phyloP scores from a whole-genome alignment of 2,329 filamentous ascomycete genomes.

The Aspergillus neoniger region DNA sequence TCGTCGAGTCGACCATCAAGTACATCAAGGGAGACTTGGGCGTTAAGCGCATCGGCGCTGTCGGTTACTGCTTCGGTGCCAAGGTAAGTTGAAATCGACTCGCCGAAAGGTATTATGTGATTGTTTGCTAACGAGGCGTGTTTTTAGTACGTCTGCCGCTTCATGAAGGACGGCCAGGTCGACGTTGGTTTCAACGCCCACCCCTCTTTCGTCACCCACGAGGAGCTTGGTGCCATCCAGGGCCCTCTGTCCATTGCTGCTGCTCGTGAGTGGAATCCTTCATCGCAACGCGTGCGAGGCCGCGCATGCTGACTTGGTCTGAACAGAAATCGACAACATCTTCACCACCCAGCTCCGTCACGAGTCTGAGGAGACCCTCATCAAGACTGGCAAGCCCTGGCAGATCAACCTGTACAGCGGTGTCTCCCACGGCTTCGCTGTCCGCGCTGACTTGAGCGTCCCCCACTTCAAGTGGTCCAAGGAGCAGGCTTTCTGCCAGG shows the following conservation, averaged over 20 bases:
- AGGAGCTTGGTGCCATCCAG: conserved; percentile 66
- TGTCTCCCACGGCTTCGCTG: conserved; percentile 73
- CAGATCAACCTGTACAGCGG: conserved; percentile 76
- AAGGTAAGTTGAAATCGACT: conserved; percentile 52
- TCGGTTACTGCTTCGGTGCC: conserved; percentile 76
- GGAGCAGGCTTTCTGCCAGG: conserved; percentile 79
- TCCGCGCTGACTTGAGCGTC: conserved; percentile 64
- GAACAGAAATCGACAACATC: conserved; percentile 62
- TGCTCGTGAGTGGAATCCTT: conserved; percentile 40
- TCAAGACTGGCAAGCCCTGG: conserved; percentile 61
- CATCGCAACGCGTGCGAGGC: not conserved
- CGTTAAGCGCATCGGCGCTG: conserved; percentile 61
- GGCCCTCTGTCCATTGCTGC: conserved; percentile 69
- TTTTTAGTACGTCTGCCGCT: conserved; percentile 66
- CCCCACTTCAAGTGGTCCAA: conserved; percentile 67
- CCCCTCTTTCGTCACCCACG: conserved; percentile 70
- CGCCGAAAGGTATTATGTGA: not conserved
- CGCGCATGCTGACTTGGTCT: conserved; percentile 9
- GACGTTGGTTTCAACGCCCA: conserved; percentile 74
- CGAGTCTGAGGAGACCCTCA: conserved; percentile 65
- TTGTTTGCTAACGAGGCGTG: conserved; percentile 10
- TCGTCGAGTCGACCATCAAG: conserved; percentile 54
- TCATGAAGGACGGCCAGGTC: conserved; percentile 63
- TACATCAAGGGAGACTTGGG: conserved; percentile 59
- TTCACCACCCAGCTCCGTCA: conserved; percentile 66